Base-by-base conservation (phyloP, 139 green algal genomes). In the Chlorella vulgaris region DNA sequence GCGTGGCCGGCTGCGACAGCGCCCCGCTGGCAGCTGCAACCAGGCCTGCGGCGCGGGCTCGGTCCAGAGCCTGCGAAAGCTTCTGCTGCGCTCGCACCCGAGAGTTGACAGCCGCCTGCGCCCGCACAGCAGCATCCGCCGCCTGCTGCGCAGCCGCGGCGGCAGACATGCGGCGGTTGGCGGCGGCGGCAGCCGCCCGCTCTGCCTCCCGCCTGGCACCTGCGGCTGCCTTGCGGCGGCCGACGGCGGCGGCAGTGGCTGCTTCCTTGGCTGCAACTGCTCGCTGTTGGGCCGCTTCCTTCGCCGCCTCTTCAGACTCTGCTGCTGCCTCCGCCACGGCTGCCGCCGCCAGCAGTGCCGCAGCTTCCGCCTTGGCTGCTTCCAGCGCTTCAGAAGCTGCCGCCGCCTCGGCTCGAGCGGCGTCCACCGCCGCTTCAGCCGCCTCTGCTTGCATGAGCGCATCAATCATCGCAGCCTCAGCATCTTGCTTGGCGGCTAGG, bases 401-500 rank as follows among this genome's bases (percentile, higher is more conserved):
- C 5, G 70, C 47, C 5, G 70, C 70, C 70, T 78, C 70, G 19
- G 70, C 47, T 6, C 70, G 70, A 8, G 70, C 50, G 1, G 50
- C 70, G 1, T 66, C 70, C 51, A 78, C 70, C 31, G 51, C 50
- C 0, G 70, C 70, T 50, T 78, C 70, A 36, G 70, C 70, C 7
- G 58, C 70, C 31, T 78, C 70, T 31, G 70, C 70, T 33, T 38
- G 70, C 50, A 47, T 66, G 6, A 78, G 70, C 19, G 70, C 70
- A 6, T 78, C 70, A 29, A 78, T 24, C 70, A 78, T 78, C 31
- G 70, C 70, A 8, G 70, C 70, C 21, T 78, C 70, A 4, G 70
- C 70, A 5, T 78, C 70, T 47, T 42, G 47, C 70, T 43, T 42
- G 51, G 70, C 70, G 2, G 70, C 70, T 0, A 66, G 15, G 33